Evolutionary conservation across 208 protist species (phyloP).

Genomic region (Trichomonas gallinae): DNA sequence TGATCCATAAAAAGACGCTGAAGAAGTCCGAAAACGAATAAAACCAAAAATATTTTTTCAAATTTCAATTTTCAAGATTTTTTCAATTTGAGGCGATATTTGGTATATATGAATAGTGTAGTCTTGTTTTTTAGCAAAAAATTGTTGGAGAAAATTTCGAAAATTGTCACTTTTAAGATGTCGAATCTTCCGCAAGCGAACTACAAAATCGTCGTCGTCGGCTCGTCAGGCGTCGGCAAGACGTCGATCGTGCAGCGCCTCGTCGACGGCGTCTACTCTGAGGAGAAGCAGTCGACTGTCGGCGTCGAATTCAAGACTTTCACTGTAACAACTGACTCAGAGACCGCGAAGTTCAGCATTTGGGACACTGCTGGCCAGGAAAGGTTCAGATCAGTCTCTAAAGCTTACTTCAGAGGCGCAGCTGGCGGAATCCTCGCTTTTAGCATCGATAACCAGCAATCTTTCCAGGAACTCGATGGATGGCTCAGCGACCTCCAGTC

Average conservation of each 20-base stretch:
- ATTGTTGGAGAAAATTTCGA: too few species aligned
- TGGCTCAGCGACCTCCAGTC: background rate
- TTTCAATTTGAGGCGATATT: too few species aligned
- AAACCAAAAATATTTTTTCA: background rate
- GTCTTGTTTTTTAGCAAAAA: too few species aligned
- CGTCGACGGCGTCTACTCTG: background rate
- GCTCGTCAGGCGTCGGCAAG: background rate
- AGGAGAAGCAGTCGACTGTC: background rate
- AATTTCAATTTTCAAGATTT: too few species aligned
- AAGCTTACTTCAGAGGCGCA: background rate
- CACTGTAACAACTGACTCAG: background rate
- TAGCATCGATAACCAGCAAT: background rate
- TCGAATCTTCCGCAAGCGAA: background rate
- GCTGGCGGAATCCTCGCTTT: background rate
- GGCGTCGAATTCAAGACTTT: conserved; percentile 12
- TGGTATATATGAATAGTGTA: too few species aligned
- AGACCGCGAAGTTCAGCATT: background rate
- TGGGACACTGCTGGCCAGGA: conserved; percentile 10
- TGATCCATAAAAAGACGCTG: too few species aligned
- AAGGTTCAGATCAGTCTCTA: background rate
- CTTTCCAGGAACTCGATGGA: background rate
- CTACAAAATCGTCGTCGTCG: conserved; percentile 12
- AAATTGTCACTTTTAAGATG: background rate
- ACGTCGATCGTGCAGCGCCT: background rate
- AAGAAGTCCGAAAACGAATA: too few species aligned